Base-by-base conservation (phyloP, 192 early-diverging fungal species). In the Diversispora epigaea region DNA sequence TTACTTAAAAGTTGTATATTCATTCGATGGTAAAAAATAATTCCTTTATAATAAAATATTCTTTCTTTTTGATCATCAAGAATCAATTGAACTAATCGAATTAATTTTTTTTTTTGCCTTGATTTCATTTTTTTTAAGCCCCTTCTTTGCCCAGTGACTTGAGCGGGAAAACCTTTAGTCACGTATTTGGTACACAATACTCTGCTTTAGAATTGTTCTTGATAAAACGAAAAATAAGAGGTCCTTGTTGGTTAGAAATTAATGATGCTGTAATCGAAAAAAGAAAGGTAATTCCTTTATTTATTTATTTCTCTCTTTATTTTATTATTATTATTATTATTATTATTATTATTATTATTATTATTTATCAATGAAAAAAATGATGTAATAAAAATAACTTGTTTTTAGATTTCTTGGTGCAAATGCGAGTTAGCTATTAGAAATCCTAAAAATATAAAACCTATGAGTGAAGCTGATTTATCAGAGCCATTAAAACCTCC, bases 151-250 rank as follows among this genome's bases (percentile, higher is more conserved):
- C 91, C 43, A 44, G 60, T 46, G 68, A 90, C 50, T 67, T 90
- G 19, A 84, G 60, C n/a, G 92, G 92, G 44, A 86, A 84, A 66
- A 91, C 89, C 2, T 98, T 96, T 77, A 88, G 88, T 72, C 92
- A 89, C 66, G 84, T 93, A 4, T 98, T 99, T 86, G 98, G 96
- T 12, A 84, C 92, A 5, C 87, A 90, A 55, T 94, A 94, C 12
- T 89, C 83, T 52, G 91, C 94, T 1, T 82, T 98, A n/a, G 98
- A 99, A 81, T 87, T 93, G 32, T 91, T 99, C 60, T 78, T 98
- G n/a, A 86, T 96, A 25, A 95, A 98, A 80, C 87, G 96, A 22
- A 90, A 94, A 68, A 81, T 99, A 39, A 98, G 95, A 94, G 98
- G 98, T 1, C 98, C 98, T 6, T 92, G 90, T 70, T 99, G 98